Conservation (phyloP, 331 rosid genomes). For the Telfairia occidentalis region DNA sequence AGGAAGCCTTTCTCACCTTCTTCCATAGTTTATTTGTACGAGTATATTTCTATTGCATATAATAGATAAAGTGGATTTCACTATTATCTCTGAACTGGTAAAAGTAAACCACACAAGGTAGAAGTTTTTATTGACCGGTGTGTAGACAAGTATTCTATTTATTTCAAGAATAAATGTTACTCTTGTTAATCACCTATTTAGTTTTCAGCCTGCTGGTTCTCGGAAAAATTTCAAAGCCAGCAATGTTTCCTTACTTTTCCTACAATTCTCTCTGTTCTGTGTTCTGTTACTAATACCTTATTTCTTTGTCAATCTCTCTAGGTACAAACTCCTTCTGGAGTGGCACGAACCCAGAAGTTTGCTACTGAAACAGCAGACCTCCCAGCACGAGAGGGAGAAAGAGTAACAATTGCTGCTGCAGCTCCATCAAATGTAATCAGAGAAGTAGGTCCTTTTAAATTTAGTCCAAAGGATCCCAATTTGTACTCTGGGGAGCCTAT, state of each 20-base stretch:
- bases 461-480: constrained; percentile 72
- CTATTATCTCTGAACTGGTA: neutral
- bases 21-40: neutral
- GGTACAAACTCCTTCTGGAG: constrained; percentile 88
- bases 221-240: neutral
- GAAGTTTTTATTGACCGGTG: neutral
- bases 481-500: constrained; percentile 73
- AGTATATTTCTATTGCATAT: neutral
- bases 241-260: neutral
- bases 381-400: constrained; percentile 90
- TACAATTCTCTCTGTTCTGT: neutral
- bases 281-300: neutral
- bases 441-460: constrained; percentile 71
- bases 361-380: constrained; percentile 90
- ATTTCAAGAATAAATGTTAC: neutral
- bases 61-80: neutral
- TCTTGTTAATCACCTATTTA: neutral
- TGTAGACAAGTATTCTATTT: neutral
- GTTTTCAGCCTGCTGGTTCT: neutral
- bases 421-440: constrained; percentile 72
- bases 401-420: constrained; percentile 80
- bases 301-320: constrained; percentile 20
- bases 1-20: neutral
- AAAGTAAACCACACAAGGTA: neutral
- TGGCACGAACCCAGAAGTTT: constrained; percentile 86